These are phyloP conservation scores for Casuarina cunninghamiana DNA, from an alignment of 306 rosid genomes.

Conservation along the genomic window DNA sequence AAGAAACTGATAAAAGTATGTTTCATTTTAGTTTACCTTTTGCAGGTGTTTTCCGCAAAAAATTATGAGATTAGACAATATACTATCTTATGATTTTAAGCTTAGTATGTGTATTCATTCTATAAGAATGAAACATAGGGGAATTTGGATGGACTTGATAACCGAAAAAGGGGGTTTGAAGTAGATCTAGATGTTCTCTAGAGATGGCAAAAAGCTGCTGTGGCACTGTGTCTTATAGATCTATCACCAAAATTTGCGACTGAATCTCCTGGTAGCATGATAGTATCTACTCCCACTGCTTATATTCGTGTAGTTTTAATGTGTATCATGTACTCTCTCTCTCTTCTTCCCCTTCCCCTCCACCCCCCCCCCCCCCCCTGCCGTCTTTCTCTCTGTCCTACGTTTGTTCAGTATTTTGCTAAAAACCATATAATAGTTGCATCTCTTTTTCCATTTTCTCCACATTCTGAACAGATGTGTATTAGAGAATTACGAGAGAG, in stretches of 20 bases:
- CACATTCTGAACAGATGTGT: conserved; percentile 46
- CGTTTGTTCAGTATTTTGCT: not conserved
- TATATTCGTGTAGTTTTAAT: not conserved
- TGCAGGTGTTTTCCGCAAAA: not conserved
- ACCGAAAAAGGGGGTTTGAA: not conserved
- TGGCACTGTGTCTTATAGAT: not conserved
- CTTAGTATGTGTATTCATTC: not conserved
- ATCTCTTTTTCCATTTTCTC: not conserved
- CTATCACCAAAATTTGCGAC: not conserved
- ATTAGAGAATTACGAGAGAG: conserved; percentile 86
- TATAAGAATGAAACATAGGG: not conserved
- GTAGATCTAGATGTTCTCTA: not conserved
- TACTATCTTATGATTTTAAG: not conserved
- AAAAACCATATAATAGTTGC: not conserved
- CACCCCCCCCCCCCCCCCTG: no score
- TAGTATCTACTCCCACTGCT: not conserved
- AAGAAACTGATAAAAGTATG: not conserved
- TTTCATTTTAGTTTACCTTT: not conserved
- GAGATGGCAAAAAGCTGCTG: not conserved
- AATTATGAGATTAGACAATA: not conserved
- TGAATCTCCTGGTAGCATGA: not conserved
- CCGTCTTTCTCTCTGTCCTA: not conserved
- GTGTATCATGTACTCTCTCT: not conserved
- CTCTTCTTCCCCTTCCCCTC: no score
- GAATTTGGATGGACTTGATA: not conserved